Base-by-base conservation (phyloP, 306 rosid species). In the Cicer yamashitae region DNA sequence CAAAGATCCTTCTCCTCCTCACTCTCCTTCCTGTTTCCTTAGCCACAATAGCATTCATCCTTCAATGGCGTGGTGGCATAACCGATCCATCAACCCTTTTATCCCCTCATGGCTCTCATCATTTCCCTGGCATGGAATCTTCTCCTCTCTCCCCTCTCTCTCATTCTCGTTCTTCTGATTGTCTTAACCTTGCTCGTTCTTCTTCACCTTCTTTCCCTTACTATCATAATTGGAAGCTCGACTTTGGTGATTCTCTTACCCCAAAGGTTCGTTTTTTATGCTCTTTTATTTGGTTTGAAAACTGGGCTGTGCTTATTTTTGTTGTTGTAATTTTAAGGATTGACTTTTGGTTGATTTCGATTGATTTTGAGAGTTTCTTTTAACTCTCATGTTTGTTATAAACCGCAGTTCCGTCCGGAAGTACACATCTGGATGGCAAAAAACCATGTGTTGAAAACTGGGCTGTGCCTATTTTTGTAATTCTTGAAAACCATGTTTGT, bases 1-100 rank as follows among this genome's bases (percentile, higher is more conserved):
- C 96, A 5, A 94, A 84, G 87, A 82, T 94, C 69, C 86, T 94
- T 46, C 89, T 92, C 56, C 96, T 92, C 65, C 96, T 94, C 39
- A 92, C 97, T 9, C 77, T 94, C 30, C 97, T 94, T 15, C 97
- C 97, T n/a, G 88, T 94, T 10, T 89, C 93, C 2, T 85, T 94
- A 46, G 99, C 99, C 0, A 82, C 92, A 75, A 80, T 94, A 34
- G 99, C 97, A 12, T 94, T 94, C 80, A 58, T 89, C 48, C 99
- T 94, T 81, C 99, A 94, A 89, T 94, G 99, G 99, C 99, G 99
- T 1, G 99, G 99, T 18, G 96, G 97, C 22, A 56, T 92, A 76
- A 80, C 88, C 71, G 97, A 94, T 82, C 99, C 99, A 10, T 63
- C 83, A 57, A 85, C 91, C 34, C 93, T 88, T 7, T 85, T 91